These are phyloP conservation scores for Peniophora sp. DNA, from an alignment of 1,284 basidiomycete genomes.

Conservation along the genomic window DNA sequence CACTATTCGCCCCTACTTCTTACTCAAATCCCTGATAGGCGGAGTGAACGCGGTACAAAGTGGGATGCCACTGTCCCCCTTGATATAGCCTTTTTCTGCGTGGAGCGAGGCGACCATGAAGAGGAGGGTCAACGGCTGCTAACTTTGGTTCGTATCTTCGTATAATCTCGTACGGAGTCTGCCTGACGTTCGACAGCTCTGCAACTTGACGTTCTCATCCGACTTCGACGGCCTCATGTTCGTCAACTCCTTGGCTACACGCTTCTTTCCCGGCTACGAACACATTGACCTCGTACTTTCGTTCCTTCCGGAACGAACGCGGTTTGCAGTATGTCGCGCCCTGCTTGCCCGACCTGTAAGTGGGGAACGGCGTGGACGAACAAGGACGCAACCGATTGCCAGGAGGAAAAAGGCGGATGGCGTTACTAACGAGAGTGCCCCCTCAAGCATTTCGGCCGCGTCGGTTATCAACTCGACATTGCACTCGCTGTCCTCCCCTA, in stretches of 20 bases:
- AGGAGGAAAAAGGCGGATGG: neutral
- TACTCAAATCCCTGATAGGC: conserved; percentile 57
- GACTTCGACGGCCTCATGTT: conserved; percentile 43
- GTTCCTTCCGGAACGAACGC: conserved; percentile 21
- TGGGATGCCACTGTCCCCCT: conserved; percentile 54
- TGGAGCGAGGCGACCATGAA: conserved; percentile 34
- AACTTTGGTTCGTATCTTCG: conserved; percentile 41
- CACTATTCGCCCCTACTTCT: conserved; percentile 52
- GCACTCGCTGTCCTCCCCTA: conserved; percentile 9
- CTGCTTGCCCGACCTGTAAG: neutral
- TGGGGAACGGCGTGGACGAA: neutral
- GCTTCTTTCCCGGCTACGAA: conserved; percentile 26
- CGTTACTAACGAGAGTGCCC: conserved; percentile 33
- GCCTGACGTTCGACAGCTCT: conserved; percentile 30
- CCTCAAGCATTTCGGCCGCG: conserved; percentile 1
- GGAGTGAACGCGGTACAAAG: conserved; percentile 35
- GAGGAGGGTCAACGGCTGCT: conserved; percentile 35
- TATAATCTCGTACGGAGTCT: conserved; percentile 19
- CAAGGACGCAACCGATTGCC: neutral
- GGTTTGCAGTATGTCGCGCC: neutral
- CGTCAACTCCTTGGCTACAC: conserved; percentile 36
- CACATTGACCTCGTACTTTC: conserved; percentile 32
- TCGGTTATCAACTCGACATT: conserved; percentile 2
- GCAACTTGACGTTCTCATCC: conserved; percentile 42
- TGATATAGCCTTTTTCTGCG: conserved; percentile 44